Evolutionary conservation across 345 rosid species (phyloP).

Genomic region (Boechera retrofracta): DNA sequence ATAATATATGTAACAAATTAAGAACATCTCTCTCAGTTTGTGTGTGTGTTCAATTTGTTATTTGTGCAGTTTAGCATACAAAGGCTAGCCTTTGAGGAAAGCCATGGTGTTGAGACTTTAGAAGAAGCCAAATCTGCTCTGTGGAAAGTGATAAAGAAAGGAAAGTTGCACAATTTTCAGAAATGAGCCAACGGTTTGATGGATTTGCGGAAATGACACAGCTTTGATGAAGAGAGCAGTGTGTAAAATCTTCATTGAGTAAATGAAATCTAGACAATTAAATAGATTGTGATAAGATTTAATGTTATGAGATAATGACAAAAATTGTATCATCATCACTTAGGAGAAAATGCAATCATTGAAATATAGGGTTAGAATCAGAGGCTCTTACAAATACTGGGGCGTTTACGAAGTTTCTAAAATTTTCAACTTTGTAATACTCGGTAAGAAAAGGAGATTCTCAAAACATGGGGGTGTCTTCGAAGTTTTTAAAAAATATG

Average conservation of each 20-base stretch:
- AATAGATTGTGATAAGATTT: conserved; percentile 3
- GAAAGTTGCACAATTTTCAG: conserved; percentile 60
- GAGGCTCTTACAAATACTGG: background rate
- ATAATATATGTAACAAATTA: conserved; percentile 9
- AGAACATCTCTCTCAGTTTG: background rate
- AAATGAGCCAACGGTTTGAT: conserved; percentile 23
- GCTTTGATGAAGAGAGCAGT: conserved; percentile 12
- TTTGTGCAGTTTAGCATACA: conserved; percentile 76
- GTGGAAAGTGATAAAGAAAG: conserved; percentile 71
- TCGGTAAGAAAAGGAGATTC: background rate
- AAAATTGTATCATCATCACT: background rate
- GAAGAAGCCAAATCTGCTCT: conserved; percentile 92
- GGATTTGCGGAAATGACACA: background rate
- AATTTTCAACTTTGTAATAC: background rate
- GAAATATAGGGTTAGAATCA: background rate
- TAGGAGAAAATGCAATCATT: background rate
- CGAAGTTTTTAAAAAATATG: background rate
- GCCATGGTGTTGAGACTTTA: conserved; percentile 68
- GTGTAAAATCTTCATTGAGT: background rate
- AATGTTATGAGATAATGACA: background rate
- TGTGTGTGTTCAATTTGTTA: conserved; percentile 1
- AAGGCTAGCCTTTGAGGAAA: conserved; percentile 86
- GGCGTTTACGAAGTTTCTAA: background rate
- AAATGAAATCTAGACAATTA: background rate
- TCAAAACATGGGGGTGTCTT: background rate